phyloP scores from a whole-genome alignment of 2,329 filamentous ascomycete species.

The Microdochium nivale region DNA sequence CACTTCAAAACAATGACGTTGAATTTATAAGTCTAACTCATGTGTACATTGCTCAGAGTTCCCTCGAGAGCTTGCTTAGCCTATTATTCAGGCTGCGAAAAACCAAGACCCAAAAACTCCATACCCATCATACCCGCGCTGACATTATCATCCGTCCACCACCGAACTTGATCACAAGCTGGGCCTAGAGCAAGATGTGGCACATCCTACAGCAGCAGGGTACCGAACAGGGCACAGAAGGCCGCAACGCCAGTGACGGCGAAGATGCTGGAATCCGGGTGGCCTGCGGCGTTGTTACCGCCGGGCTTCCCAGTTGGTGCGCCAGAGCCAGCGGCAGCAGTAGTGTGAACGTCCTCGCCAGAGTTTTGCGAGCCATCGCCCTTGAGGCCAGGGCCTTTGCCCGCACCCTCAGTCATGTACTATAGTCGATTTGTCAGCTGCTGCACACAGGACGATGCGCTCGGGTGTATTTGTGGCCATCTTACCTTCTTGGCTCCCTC shows the following conservation, averaged over 20 bases:
- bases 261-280: constrained; percentile 28
- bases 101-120: too few species aligned
- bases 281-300: constrained; percentile 23
- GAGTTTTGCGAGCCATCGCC: constrained; percentile 46
- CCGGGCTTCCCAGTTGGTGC: constrained; percentile 23
- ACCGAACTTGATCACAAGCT: too few species aligned
- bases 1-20: not conserved
- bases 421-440: constrained; percentile 11
- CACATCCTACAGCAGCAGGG: constrained; percentile 26
- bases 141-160: too few species aligned
- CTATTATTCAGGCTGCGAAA: too few species aligned
- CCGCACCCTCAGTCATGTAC: constrained; percentile 46
- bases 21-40: not conserved
- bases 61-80: not conserved
- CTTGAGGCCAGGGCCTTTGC: constrained; percentile 41
- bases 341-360: constrained; percentile 34
- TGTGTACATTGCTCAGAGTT: not conserved
- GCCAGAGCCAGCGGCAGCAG: constrained; percentile 28
- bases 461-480: not conserved
- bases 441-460: not conserved
- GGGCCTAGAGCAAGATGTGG: too few species aligned
- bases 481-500: constrained; percentile 29
- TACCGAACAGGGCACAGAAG: constrained; percentile 27
- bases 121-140: too few species aligned
- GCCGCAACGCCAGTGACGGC: constrained; percentile 23